Percentiles rank a stretch among this genome's conserved stretches.
phyloP scores from a whole-genome alignment of 441 rosid genomes.

The Brassica balearica region DNA sequence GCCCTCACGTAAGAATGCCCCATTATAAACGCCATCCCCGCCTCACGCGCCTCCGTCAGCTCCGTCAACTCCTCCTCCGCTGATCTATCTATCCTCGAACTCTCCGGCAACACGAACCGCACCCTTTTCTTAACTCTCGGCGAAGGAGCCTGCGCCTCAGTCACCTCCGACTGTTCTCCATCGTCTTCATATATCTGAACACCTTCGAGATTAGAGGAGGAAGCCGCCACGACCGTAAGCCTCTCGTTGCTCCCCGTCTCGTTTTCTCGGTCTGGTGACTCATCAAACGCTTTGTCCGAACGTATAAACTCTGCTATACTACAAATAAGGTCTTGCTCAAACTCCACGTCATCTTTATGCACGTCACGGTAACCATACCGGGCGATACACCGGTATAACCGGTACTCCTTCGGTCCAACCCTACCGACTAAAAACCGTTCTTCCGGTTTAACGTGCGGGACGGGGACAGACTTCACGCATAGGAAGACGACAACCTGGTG shows the following conservation, averaged over 20 bases:
- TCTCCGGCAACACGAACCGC: constrained; percentile 75
- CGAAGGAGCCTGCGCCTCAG: constrained; percentile 37
- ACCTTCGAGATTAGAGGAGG: constrained; percentile 65
- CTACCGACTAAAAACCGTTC: constrained; percentile 91
- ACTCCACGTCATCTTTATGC: constrained; percentile 77
- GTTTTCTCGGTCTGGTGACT: constrained; percentile 37
- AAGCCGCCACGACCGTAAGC: constrained; percentile 74
- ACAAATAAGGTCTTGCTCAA: constrained; percentile 75
- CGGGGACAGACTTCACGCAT: constrained; percentile 83
- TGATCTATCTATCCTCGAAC: constrained; percentile 53
- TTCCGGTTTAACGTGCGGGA: constrained; percentile 81
- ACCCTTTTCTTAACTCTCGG: constrained; percentile 63
- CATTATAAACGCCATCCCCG: constrained; percentile 83
- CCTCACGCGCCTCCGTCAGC: constrained; percentile 85
- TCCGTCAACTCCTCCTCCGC: constrained; percentile 70
- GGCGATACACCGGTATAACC: constrained; percentile 80
- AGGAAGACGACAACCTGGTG: constrained; percentile 91
- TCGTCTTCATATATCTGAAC: constrained; percentile 60
- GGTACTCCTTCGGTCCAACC: constrained; percentile 81
- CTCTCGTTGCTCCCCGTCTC: constrained; percentile 50
- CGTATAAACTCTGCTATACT: constrained; percentile 81
- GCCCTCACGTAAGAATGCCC: constrained; percentile 88
- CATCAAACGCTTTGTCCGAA: constrained; percentile 55
- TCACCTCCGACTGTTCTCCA: constrained; percentile 39
- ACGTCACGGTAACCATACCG: constrained; percentile 86